Base-by-base conservation (phyloP, 257 asterid species). In the Salvia hispanica region DNA sequence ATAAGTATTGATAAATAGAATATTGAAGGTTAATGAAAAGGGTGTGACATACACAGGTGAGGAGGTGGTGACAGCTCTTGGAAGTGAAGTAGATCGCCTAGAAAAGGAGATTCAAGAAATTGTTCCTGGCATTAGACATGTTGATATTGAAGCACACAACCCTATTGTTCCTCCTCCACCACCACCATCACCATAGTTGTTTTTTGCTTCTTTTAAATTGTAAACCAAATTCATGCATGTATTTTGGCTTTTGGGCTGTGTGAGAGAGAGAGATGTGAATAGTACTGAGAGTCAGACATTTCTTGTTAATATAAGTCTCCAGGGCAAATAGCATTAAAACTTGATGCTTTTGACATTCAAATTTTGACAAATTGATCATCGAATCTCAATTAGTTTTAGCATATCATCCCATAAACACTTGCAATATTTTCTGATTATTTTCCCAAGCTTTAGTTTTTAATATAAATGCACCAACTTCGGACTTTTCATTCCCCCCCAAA, bases 21-120 rank as follows among this genome's bases (percentile, higher is more conserved):
- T 46, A 55, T 47, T 62, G 51, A 56, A 62, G 13, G 70, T 44
- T 16, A 25, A 25, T 25, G 31, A 25, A 25, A 25, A 25, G 31
- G 31, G 31, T 25, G 31, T 25, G 31, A 25, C 31, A 25, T 25
- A 25, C 2, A 64, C 85, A 90, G 99, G 99, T 65, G 99, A 93
- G 83, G 99, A 93, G 74, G 95, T 91, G 73, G 99, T 93, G 34
- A 93, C 94, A 14, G 99, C 99, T 66, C 84, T 90, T 33, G 99
- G 99, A 64, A 88, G 95, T 67, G 99, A 93, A 79, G 97, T 93
- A 15, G 97, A 93, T 76, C 85, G 99, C 58, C 87, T 93, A 3
- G 99, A 93, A 50, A 88, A 87, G 65, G 99, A 93, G 87, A 93
- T 93, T 64, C 97, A 93, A 72, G 88, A 78, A 48, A 79, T 93